Base-by-base conservation (phyloP, 2,329 filamentous ascomycete genomes). In the Aspergillus luchuensis region DNA sequence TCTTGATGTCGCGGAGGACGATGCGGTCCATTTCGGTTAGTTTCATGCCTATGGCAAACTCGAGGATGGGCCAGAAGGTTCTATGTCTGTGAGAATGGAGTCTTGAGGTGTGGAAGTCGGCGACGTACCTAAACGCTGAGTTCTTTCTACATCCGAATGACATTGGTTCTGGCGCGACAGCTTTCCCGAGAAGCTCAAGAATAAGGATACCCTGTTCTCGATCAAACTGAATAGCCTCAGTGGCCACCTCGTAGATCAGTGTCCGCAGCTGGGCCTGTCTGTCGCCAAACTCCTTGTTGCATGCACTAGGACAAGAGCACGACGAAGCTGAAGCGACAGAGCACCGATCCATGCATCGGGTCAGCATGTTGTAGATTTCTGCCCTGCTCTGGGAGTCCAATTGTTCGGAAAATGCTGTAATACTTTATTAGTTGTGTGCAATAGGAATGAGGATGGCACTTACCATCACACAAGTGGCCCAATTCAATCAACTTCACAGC, bases 171-270 rank as follows among this genome's bases (percentile, higher is more conserved):
- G 39, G n/a, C 4, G 30, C 25, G 30, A 56, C 28, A 13, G 39
- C 8, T 17, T 47, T 43, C 39, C 53, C 10, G n/a, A 45, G 45
- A 7, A 56, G 39, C 10, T 56, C 39, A 2, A 47, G 8, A 2
- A 56, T 17, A 23, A 45, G 53, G 17, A 56, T 45, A 6, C 53
- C 53, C 8, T 56, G 39, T 41, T 56, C 53, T 13, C 53, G 43
- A 8, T 56, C 53, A 2, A 33, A 23, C 10, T 45, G 53, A 11
- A 30, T 19, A 13, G 43, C 15, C 2, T 56, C 28, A n/a, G 39
- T 15, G 7, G 45, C 25, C 7, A 38, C 39, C 17, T 56, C 53
- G 3, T 23, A 45, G 0, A 45, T 33, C 2, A 56, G 11, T 13
- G 17, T 17, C 15, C 30, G 39, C 6, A 56, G 23, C 21, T 43